Percentiles rank a stretch among this genome's conserved stretches.
Evolutionary conservation across 2,329 filamentous ascomycete species (phyloP).

Genomic region (Trichoderma harzianum): DNA sequence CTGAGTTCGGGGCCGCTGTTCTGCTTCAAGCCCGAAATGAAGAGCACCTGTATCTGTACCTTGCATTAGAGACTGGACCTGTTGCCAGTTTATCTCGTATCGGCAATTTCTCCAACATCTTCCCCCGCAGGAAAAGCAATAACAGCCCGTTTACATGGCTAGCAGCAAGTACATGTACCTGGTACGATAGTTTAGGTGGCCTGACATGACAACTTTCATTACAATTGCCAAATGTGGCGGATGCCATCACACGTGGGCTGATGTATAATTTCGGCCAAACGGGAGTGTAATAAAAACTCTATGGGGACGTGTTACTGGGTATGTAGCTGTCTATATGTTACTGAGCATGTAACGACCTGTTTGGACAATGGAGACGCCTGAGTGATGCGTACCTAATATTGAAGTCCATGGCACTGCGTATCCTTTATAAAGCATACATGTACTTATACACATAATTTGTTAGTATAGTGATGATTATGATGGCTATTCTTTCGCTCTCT

Average conservation of each 20-base stretch:
- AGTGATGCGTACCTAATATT: neutral
- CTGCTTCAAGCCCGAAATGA: neutral
- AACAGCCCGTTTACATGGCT: neutral
- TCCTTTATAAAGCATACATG: neutral
- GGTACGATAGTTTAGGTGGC: neutral
- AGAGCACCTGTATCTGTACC: neutral
- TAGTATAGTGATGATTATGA: no score
- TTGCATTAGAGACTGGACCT: neutral
- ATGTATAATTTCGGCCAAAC: neutral
- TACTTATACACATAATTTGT: no score
- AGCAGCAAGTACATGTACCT: neutral
- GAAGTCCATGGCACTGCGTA: neutral
- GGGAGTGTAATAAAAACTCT: neutral
- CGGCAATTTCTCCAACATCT: neutral
- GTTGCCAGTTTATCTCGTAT: neutral
- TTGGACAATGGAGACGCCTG: no score
- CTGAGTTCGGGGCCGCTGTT: neutral
- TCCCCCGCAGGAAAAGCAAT: neutral
- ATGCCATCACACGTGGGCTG: neutral
- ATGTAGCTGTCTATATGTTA: no score
- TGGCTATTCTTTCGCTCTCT: no score
- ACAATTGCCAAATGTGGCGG: neutral
- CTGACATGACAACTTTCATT: neutral
- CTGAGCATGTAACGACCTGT: no score
- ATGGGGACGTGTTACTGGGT: neutral